These are phyloP conservation scores for Lasiodiplodia citricola DNA, from an alignment of 2,329 filamentous ascomycete species.

Conservation along the genomic window DNA sequence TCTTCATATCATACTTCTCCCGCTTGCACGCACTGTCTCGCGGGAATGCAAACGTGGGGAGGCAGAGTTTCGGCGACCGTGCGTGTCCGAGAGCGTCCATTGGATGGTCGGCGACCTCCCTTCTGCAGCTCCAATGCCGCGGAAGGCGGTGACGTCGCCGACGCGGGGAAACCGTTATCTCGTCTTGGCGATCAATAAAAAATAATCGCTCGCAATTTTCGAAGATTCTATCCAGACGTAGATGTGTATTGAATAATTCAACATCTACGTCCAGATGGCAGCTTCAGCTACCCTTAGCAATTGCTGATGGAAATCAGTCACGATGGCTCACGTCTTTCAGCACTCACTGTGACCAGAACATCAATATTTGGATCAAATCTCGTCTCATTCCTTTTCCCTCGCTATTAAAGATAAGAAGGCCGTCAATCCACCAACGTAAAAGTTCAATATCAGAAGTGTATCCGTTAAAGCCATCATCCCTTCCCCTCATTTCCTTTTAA, in stretches of 20 bases:
- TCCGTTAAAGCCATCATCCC: neutral
- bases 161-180: neutral
- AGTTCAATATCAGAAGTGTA: neutral
- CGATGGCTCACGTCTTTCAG: too few relatives aligned
- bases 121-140: neutral
- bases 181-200: neutral
- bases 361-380: neutral
- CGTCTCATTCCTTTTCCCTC: neutral
- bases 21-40: neutral
- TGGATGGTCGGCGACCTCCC: constrained; percentile 4
- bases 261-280: too few relatives aligned
- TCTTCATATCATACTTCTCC: neutral
- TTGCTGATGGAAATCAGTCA: too few relatives aligned
- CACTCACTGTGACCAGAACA: too few relatives aligned
- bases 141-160: constrained; percentile 6
- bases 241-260: too few relatives aligned
- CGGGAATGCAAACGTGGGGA: neutral
- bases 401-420: neutral
- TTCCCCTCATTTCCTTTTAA: neutral
- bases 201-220: too few relatives aligned
- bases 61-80: neutral
- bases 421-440: neutral
- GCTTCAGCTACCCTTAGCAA: too few relatives aligned
- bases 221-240: too few relatives aligned
- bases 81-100: neutral